Conservation (phyloP, 805 yeast genomes). For the Debaryomyces maramus region DNA sequence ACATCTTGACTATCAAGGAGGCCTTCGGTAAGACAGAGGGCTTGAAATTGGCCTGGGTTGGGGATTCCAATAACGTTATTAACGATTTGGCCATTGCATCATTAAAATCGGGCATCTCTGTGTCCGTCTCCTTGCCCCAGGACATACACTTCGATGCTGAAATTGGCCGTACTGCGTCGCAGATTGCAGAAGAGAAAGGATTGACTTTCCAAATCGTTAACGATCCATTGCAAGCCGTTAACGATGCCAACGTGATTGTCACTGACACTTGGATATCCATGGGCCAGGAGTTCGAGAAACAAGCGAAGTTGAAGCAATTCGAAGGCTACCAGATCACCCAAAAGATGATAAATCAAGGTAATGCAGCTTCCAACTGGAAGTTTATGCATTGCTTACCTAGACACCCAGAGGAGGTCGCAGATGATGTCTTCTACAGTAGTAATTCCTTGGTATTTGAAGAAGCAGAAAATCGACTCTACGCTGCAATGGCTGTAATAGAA, state of each 20-base stretch:
- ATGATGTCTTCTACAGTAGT: conserved; percentile 85
- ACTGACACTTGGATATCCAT: conserved; percentile 97
- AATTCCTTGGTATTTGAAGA: conserved; percentile 85
- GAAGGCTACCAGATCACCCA: conserved; percentile 81
- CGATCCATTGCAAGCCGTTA: conserved; percentile 74
- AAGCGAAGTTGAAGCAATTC: conserved; percentile 72
- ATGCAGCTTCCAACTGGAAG: conserved; percentile 66
- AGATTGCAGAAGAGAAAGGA: conserved; percentile 48
- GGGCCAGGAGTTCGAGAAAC: conserved; percentile 91
- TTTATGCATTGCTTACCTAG: conserved; percentile 99
- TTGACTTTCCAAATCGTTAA: conserved; percentile 56
- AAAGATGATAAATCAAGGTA: conserved; percentile 58
- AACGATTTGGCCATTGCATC: conserved; percentile 91
- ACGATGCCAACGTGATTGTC: conserved; percentile 76
- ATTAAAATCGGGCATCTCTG: conserved; percentile 77
- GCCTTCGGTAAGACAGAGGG: conserved; percentile 58
- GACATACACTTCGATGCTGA: conserved; percentile 61
- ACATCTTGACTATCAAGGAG: conserved; percentile 82
- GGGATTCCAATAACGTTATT: conserved; percentile 94
- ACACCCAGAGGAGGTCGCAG: conserved; percentile 90
- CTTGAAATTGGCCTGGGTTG: conserved; percentile 89
- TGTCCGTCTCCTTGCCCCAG: conserved; percentile 81
- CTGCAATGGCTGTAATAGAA: conserved; percentile 93
- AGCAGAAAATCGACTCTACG: conserved; percentile 94
- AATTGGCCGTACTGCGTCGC: conserved; percentile 54